Evolutionary conservation across 805 yeast genomes (phyloP).

Genomic region (Metahyphopichia silvanorum): DNA sequence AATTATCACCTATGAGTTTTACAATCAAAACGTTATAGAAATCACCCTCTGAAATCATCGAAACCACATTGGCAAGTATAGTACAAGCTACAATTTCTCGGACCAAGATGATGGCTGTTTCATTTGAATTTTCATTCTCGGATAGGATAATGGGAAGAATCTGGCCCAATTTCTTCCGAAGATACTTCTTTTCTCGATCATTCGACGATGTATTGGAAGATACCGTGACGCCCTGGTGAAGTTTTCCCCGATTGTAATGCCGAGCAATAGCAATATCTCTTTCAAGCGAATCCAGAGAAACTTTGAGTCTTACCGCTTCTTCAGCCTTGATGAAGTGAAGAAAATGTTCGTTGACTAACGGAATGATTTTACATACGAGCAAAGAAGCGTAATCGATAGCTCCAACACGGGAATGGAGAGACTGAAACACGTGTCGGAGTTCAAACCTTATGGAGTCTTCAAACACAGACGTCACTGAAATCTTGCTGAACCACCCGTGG

Average conservation of each 20-base stretch:
- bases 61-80: conserved; percentile 47
- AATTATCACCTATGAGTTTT: conserved; percentile 54
- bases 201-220: conserved; percentile 20
- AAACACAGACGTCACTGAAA: conserved; percentile 31
- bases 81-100: conserved; percentile 61
- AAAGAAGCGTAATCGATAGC: conserved; percentile 53
- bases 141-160: conserved; percentile 53
- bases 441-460: conserved; percentile 42
- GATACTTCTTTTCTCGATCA: conserved; percentile 46
- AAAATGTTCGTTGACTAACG: conserved; percentile 65
- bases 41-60: conserved; percentile 66
- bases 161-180: conserved; percentile 38
- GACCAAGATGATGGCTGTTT: conserved; percentile 46
- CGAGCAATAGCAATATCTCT: conserved; percentile 40
- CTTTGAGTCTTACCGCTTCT: conserved; percentile 24
- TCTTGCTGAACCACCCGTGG: conserved; percentile 50
- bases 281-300: conserved; percentile 22
- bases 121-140: conserved; percentile 42
- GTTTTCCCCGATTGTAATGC: conserved; percentile 45
- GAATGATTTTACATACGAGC: conserved; percentile 56
- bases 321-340: conserved; percentile 45
- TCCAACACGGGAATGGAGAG: conserved; percentile 40
- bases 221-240: conserved; percentile 56
- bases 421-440: conserved; percentile 37
- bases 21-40: conserved; percentile 69